Evolutionary conservation across 768 basidiomycete genomes (phyloP).

Genomic region (Bullera alba): DNA sequence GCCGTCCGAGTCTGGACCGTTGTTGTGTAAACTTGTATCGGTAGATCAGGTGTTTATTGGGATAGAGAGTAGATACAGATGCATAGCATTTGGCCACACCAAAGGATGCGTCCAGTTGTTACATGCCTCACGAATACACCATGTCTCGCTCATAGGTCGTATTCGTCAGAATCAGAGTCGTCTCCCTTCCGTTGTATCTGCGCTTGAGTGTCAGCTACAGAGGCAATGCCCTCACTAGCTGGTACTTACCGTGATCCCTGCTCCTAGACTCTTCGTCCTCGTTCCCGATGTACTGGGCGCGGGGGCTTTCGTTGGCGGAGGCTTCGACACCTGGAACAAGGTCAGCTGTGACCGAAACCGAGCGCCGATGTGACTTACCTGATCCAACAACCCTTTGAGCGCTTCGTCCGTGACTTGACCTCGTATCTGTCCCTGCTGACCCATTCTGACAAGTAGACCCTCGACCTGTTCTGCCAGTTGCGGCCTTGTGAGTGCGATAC

Average conservation of each 20-base stretch:
- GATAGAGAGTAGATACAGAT: constrained; percentile 4
- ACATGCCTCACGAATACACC: neutral
- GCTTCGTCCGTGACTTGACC: constrained; percentile 43
- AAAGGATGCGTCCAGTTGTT: too few relatives aligned
- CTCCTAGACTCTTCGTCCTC: constrained; percentile 30
- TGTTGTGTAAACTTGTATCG: constrained; percentile 23
- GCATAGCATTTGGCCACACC: neutral
- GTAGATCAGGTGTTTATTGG: constrained; percentile 2
- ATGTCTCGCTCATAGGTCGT: constrained; percentile 36
- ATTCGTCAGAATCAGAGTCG: constrained; percentile 45
- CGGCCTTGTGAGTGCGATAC: constrained; percentile 42
- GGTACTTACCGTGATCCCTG: constrained; percentile 36
- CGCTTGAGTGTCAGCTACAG: constrained; percentile 1
- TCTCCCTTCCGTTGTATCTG: constrained; percentile 45
- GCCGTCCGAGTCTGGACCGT: constrained; percentile 54
- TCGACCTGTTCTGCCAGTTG: constrained; percentile 39
- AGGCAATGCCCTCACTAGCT: neutral
- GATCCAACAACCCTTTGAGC: constrained; percentile 41
- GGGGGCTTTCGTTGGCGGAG: neutral
- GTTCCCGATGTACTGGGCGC: constrained; percentile 5
- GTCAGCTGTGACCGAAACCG: neutral
- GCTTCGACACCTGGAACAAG: neutral
- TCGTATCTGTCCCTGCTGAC: constrained; percentile 39
- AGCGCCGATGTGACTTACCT: constrained; percentile 19
- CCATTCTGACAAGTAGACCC: constrained; percentile 39